Conservation (phyloP, 2,329 filamentous ascomycete species). For the Microcera coccophila region DNA sequence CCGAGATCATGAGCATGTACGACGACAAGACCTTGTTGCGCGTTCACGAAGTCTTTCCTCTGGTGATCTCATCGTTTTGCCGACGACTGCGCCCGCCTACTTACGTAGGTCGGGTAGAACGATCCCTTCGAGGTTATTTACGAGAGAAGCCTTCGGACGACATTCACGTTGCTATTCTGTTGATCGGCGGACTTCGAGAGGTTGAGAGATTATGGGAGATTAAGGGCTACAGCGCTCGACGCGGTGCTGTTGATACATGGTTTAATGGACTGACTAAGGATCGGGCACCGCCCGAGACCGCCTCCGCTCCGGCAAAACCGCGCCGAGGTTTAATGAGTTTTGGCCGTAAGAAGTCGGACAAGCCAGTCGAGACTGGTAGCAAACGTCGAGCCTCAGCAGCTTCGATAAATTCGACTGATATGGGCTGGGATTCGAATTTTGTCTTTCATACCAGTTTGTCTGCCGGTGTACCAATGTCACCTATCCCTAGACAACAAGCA, state of each 20-base stretch:
- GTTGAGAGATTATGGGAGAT: conserved; percentile 64
- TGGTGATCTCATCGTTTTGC: conserved; percentile 62
- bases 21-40: conserved; percentile 59
- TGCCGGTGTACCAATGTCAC: conserved; percentile 59
- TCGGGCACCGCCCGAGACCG: conserved; percentile 26
- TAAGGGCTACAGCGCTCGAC: conserved; percentile 59
- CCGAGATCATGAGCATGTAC: conserved; percentile 60
- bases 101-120: conserved; percentile 60
- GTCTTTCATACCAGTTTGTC: conserved; percentile 58
- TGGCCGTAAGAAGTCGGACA: conserved; percentile 54
- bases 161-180: conserved; percentile 57
- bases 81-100: conserved; percentile 60
- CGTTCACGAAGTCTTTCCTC: conserved; percentile 61
- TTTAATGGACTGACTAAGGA: conserved; percentile 50
- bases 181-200: conserved; percentile 58
- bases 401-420: conserved; percentile 28
- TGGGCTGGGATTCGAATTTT: conserved; percentile 36
- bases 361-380: conserved; percentile 22
- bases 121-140: conserved; percentile 60
- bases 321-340: conserved; percentile 53
- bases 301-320: conserved; percentile 42
- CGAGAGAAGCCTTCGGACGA: conserved; percentile 61
- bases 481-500: conserved; percentile 48
- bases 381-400: conserved; percentile 26
- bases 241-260: conserved; percentile 58